Conservation (phyloP, 345 rosid species). For the Euphorbia lathyris region DNA sequence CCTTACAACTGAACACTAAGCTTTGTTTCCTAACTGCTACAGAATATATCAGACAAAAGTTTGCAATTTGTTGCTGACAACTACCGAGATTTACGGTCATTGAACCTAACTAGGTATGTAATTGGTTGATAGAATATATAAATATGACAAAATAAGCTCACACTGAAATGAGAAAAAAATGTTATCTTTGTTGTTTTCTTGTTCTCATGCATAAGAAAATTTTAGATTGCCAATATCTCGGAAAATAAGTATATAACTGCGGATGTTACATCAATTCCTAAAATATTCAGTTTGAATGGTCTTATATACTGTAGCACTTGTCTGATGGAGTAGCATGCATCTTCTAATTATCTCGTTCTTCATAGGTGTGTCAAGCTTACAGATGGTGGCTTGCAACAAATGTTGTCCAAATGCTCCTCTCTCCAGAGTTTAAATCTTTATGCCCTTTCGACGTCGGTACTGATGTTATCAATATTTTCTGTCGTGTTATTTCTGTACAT, state of each 20-base stretch:
- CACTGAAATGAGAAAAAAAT: background rate
- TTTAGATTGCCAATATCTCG: background rate
- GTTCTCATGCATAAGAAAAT: background rate
- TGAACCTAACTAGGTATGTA: slow-evolving; percentile 79
- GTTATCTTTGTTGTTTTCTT: background rate
- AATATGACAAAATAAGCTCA: background rate
- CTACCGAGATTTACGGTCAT: slow-evolving; percentile 56
- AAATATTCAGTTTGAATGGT: background rate
- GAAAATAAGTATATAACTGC: background rate
- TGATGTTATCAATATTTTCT: slow-evolving; percentile 2
- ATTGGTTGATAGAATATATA: slow-evolving; percentile 6
- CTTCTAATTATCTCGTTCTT: slow-evolving; percentile 9
- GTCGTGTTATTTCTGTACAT: slow-evolving; percentile 8
- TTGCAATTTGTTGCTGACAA: slow-evolving; percentile 67
- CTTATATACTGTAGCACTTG: background rate
- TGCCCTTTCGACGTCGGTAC: slow-evolving; percentile 70
- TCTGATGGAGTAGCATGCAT: background rate
- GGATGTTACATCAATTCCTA: background rate
- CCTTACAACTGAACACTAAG: background rate
- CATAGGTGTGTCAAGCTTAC: slow-evolving; percentile 82
- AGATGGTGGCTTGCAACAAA: slow-evolving; percentile 66
- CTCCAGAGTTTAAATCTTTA: slow-evolving; percentile 76
- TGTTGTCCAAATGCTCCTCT: slow-evolving; percentile 55
- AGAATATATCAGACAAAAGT: slow-evolving; percentile 71
- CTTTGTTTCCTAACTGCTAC: slow-evolving; percentile 23